Percentiles rank a stretch among this genome's conserved stretches.
phyloP scores from a whole-genome alignment of 108 stramenopile genomes.

The Conticribra weissflogii region DNA sequence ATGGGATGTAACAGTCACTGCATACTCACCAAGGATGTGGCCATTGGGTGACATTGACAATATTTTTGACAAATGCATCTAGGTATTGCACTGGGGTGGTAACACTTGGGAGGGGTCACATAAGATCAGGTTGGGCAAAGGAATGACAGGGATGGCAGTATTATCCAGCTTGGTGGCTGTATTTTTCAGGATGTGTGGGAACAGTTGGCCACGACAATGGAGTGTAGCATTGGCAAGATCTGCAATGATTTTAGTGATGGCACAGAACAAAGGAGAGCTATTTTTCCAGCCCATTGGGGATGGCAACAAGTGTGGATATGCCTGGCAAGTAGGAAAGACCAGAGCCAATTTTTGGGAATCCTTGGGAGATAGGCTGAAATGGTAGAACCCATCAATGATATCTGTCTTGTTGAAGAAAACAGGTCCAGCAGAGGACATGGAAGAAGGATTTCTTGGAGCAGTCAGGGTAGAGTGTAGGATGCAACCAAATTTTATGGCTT shows the following conservation, averaged over 20 bases:
- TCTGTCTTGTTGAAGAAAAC: slow-evolving; percentile 26
- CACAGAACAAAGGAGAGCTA: too few species aligned
- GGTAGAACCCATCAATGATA: slow-evolving; percentile 33
- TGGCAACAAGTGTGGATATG: slow-evolving; percentile 16
- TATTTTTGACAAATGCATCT: neutral
- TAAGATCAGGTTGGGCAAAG: neutral
- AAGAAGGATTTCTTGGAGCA: slow-evolving; percentile 28
- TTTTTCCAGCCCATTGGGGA: slow-evolving; percentile 42
- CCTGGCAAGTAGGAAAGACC: neutral
- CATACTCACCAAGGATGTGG: too few species aligned
- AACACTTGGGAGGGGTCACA: neutral
- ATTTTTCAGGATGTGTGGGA: neutral
- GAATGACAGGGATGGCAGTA: neutral
- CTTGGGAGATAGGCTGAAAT: slow-evolving; percentile 11
- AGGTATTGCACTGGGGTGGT: too few species aligned
- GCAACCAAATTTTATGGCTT: slow-evolving; percentile 53
- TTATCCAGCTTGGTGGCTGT: neutral
- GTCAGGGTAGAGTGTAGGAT: slow-evolving; percentile 24
- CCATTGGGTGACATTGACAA: neutral
- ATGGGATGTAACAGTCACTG: too few species aligned
- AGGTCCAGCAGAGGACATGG: slow-evolving; percentile 9
- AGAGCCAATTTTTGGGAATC: slow-evolving; percentile 30
- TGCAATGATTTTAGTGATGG: slow-evolving; percentile 44
- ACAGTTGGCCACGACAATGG: neutral
- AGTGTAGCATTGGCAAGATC: slow-evolving; percentile 1